Base-by-base conservation (phyloP, 306 rosid genomes). In the Casuarina glauca region DNA sequence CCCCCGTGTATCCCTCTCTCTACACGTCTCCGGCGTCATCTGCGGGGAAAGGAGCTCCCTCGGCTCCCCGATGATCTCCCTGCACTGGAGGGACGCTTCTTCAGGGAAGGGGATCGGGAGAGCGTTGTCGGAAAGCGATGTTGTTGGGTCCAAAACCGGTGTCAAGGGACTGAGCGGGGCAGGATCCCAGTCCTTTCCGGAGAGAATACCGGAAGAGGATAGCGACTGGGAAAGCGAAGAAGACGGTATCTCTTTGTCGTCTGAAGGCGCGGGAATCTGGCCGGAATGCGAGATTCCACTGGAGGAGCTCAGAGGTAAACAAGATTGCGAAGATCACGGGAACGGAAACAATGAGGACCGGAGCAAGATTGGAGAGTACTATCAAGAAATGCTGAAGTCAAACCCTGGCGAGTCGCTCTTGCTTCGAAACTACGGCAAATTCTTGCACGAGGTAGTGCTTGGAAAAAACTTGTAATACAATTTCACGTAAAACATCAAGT, bases 351-450 rank as follows among this genome's bases (percentile, higher is more conserved):
- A 70, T 41, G 86, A 85, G 0, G 91, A 89, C 0, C 72, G 72
- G 61, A 83, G 84, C 53, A 84, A 86, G 86, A 85, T 94, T 41
- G 87, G 88, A n/a, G 95, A 74, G 61, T 92, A 89, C 48, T 94
- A 94, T 78, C 78, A 74, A 80, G 79, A 89, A 69, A 81, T 89
- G 97, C 57, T 94, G 77, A 88, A 87, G 83, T 79, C 86, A 42
- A 85, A 94, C 76, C 98, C 97, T 2, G 74, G 83, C 35, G 93
- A 94, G 60, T 81, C 97, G n/a, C 93, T 94, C 51, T 79, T 94
- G 32, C 89, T 92, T 7, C 83, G 97, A 78, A 94, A 94, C 74
- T 94, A 94, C 86, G 97, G 84, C 11, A 91, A 89, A 82, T 94
- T 79, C 85, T 84, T 94, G 52, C 88, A 92, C 63, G 92, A 90